phyloP scores from a whole-genome alignment of 2,329 filamentous ascomycete species.

The Coleophoma cylindrospora region DNA sequence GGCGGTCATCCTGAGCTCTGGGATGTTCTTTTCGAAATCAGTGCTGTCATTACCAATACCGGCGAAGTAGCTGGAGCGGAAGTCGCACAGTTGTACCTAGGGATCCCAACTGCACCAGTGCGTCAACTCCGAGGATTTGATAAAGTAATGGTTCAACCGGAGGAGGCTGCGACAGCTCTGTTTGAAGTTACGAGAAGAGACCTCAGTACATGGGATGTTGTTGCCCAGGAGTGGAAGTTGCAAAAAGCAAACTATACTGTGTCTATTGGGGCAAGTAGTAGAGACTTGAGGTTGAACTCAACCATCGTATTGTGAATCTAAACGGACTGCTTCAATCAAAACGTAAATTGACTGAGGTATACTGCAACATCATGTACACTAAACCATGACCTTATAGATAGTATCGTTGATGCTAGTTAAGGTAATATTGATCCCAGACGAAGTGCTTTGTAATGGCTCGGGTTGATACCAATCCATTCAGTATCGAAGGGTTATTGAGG shows the following conservation, averaged over 20 bases:
- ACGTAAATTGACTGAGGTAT: no score
- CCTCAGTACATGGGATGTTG: conserved; percentile 59
- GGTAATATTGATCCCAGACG: no score
- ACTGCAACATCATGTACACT: no score
- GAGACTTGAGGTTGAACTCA: conserved; percentile 2
- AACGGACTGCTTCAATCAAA: no score
- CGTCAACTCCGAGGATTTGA: conserved; percentile 74
- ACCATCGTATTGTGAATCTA: no score
- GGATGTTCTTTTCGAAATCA: conserved; percentile 42
- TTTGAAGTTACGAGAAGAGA: conserved; percentile 56
- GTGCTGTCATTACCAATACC: conserved; percentile 41
- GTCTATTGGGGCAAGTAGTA: conserved; percentile 6
- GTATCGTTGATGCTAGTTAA: no score
- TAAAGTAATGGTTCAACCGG: conserved; percentile 45
- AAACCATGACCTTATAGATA: no score
- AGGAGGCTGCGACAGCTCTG: conserved; percentile 35
- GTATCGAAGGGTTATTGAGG: no score
- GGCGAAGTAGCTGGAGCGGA: conserved; percentile 29
- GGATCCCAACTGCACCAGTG: conserved; percentile 64
- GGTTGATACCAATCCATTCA: no score
- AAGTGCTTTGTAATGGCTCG: no score
- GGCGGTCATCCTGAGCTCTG: conserved; percentile 51
- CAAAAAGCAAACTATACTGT: conserved; percentile 16
- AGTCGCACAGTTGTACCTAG: conserved; percentile 42
- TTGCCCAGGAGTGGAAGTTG: conserved; percentile 50